Percentiles rank a stretch among this genome's conserved stretches.
These are phyloP conservation scores for Tricholoma sp. DNA, from an alignment of 768 basidiomycete genomes.

Conservation along the genomic window DNA sequence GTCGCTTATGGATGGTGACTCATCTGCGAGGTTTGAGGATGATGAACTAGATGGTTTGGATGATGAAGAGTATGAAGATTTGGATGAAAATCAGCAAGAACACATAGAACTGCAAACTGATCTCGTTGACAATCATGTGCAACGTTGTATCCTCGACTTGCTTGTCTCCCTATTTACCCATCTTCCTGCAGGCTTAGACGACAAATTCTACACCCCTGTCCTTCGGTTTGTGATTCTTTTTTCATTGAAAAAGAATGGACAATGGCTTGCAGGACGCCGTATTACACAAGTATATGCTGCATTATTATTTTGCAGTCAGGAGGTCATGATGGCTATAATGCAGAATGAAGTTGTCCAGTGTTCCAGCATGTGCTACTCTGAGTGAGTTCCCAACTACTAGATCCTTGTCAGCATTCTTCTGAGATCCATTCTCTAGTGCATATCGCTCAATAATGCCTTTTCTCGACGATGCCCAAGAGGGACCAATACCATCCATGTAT, in stretches of 20 bases:
- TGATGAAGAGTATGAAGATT: not conserved
- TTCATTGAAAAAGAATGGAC: not conserved
- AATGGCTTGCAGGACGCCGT: not conserved
- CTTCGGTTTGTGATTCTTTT: not conserved
- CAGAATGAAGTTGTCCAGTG: not conserved
- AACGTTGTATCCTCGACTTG: not conserved
- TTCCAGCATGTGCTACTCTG: not conserved
- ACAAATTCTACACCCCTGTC: not conserved
- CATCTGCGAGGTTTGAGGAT: not conserved
- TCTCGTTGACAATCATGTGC: not conserved
- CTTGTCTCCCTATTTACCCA: not conserved
- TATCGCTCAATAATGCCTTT: slow-evolving; percentile 12
- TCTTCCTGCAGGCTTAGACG: not conserved
- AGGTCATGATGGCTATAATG: slow-evolving; percentile 1
- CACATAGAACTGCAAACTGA: not conserved
- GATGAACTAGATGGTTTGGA: not conserved
- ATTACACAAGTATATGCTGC: not conserved
- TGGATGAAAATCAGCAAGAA: not conserved
- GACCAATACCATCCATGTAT: not conserved
- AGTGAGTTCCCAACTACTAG: not conserved
- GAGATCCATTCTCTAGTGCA: not conserved
- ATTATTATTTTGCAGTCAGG: not conserved
- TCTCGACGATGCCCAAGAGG: slow-evolving; percentile 9
- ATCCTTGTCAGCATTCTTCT: not conserved
- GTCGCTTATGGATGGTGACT: not conserved